Evolutionary conservation across 805 yeast species (phyloP), one percentile per base, ranked within the genome.

Genomic region (Debaryomyces tyrocola): DNA sequence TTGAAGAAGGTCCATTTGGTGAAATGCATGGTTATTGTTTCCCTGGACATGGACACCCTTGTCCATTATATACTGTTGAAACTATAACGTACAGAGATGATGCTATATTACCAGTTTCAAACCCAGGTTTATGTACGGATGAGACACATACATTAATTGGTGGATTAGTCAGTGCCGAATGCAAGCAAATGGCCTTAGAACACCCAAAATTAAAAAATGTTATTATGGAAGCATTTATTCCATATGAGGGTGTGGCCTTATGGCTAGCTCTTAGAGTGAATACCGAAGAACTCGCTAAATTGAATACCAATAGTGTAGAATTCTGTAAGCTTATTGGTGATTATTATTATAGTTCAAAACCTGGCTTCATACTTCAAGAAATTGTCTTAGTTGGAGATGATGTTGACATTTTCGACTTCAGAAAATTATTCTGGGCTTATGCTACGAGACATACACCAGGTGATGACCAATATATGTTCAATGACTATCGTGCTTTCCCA

Each of bases 11-110:
- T 27, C 66, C 64, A n/a, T 60, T 61, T 48, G 64, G 66, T 20
- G 66, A 61, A 29, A 58, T 59, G 63, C 64, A 59, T 42, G 64
- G 64, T n/a, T 61, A 61, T 43, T 51, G 49, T 12, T 60, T 60
- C 35, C 49, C 44, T 9, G 58, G 56, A 8, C 48, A 51, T 11
- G 51, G 47, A n/a, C 61, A 56, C 43, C 55, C 55, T n/a, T 56
- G 61, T 45, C 66, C 66, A 20, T 45, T 52, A 12, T 60, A 59
- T 39, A 54, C 58, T 3, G 58, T 61, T 10, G 45, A 58, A 7
- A 31, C 50, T 8, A 55, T 61, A 34, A 50, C 54, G 11, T 52
- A 59, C 45, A 56, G 64, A 44, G 50, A 59, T 44, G 48, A 56
- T 33, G 52, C 63, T 4, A 60, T 59, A 18, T 28, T 61, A 17